Evolutionary conservation across 2,329 filamentous ascomycete species (phyloP).

Genomic region (Tolypocladium ovalisporum): DNA sequence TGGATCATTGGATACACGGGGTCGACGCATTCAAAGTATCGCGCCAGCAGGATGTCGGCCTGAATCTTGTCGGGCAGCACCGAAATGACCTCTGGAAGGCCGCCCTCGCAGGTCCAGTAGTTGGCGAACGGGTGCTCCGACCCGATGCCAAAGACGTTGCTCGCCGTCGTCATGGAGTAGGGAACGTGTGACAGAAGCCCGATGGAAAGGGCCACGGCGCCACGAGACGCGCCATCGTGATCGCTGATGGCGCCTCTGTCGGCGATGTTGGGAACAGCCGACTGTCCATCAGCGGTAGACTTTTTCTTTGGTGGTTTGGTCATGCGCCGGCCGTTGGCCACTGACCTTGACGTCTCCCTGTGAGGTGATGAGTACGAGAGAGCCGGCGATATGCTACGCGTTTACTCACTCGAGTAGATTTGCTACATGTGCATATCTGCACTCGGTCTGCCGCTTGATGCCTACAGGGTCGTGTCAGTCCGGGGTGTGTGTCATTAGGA

Average conservation of each 20-base stretch:
- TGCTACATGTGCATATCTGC: constrained; percentile 65
- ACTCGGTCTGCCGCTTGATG: constrained; percentile 66
- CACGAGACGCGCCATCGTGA: constrained; percentile 32
- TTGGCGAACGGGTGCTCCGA: constrained; percentile 72
- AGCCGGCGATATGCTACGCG: background rate
- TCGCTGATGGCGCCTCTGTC: constrained; percentile 38
- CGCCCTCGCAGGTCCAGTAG: constrained; percentile 74
- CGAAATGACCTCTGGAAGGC: constrained; percentile 62
- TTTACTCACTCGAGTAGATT: constrained; percentile 62
- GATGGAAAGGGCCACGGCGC: constrained; percentile 43
- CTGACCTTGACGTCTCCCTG: constrained; percentile 47
- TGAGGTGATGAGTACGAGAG: constrained; percentile 3
- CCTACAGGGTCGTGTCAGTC: constrained; percentile 33
- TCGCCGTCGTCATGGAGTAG: constrained; percentile 58
- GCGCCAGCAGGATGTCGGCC: constrained; percentile 55
- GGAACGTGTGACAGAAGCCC: constrained; percentile 62
- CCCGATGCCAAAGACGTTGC: constrained; percentile 72
- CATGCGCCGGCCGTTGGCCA: constrained; percentile 42
- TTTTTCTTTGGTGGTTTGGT: constrained; percentile 48
- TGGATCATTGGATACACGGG: constrained; percentile 76
- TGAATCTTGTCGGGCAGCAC: constrained; percentile 68
- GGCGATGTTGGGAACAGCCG: constrained; percentile 42
- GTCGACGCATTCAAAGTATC: constrained; percentile 63
- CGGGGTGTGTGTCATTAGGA: background rate
- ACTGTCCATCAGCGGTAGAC: constrained; percentile 23